phyloP scores from a whole-genome alignment of 306 rosid genomes.

The Clitoria ternatea region DNA sequence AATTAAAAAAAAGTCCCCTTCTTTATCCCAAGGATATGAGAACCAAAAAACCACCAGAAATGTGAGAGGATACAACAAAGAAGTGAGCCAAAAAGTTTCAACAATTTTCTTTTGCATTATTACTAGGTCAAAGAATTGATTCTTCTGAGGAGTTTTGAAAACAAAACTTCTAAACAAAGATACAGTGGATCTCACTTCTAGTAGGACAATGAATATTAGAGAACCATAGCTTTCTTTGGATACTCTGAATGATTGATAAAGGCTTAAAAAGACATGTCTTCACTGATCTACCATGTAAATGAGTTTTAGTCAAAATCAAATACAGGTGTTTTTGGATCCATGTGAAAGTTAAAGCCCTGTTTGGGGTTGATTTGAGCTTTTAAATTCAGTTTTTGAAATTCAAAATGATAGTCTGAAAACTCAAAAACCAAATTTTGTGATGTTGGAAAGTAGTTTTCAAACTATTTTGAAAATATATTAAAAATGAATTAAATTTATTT shows the following conservation, averaged over 20 bases:
- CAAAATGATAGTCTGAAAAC: too few relatives aligned
- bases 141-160: neutral
- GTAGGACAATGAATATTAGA: neutral
- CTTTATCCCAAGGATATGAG: neutral
- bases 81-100: neutral
- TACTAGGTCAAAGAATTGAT: neutral
- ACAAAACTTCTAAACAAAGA: neutral
- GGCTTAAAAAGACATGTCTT: neutral
- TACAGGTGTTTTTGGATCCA: neutral
- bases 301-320: neutral
- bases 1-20: neutral
- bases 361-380: too few relatives aligned
- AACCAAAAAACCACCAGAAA: neutral
- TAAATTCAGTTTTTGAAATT: too few relatives aligned
- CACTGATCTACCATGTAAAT: neutral
- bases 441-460: too few relatives aligned
- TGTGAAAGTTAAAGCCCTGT: too few relatives aligned
- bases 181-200: neutral
- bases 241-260: neutral
- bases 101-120: neutral
- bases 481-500: too few relatives aligned
- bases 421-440: too few relatives aligned
- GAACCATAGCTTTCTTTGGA: neutral
- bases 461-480: too few relatives aligned
- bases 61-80: neutral